phyloP scores from a whole-genome alignment of 2,329 filamentous ascomycete genomes.

The Aspergillus aculeatinus region DNA sequence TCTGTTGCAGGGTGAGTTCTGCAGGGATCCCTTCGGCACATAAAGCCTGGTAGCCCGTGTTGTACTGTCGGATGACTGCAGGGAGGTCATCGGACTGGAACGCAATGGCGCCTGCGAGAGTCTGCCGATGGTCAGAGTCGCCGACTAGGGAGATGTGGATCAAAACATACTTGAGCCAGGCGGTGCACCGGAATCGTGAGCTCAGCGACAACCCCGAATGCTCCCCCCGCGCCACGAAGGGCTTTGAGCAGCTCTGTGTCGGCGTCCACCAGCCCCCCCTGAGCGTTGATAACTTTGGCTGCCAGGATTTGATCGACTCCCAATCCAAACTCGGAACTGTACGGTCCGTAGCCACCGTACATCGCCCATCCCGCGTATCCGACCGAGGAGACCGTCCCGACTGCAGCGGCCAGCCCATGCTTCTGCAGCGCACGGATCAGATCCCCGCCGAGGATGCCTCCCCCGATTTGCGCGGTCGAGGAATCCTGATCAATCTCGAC shows the following conservation, averaged over 20 bases:
- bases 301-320: slow-evolving; percentile 40
- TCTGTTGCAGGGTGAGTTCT: not conserved
- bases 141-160: not conserved
- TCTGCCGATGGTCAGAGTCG: not conserved
- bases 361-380: slow-evolving; percentile 38
- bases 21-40: not conserved
- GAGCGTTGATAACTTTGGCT: slow-evolving; percentile 1
- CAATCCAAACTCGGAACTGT: slow-evolving; percentile 28
- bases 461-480: too few relatives aligned
- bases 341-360: slow-evolving; percentile 36
- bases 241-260: not conserved
- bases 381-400: slow-evolving; percentile 19
- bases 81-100: not conserved
- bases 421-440: not conserved
- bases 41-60: not conserved
- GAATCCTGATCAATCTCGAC: too few relatives aligned
- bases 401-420: slow-evolving; percentile 4
- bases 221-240: not conserved
- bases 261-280: not conserved
- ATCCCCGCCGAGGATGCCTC: not conserved
- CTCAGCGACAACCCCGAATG: not conserved
- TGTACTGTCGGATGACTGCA: not conserved
- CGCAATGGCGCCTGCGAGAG: not conserved
- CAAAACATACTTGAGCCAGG: not conserved
- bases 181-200: not conserved